A percentile compares a stretch with the other conserved stretches of the same genome.
Conservation (phyloP, 257 asterid genomes). For the Lycium barbarum region DNA sequence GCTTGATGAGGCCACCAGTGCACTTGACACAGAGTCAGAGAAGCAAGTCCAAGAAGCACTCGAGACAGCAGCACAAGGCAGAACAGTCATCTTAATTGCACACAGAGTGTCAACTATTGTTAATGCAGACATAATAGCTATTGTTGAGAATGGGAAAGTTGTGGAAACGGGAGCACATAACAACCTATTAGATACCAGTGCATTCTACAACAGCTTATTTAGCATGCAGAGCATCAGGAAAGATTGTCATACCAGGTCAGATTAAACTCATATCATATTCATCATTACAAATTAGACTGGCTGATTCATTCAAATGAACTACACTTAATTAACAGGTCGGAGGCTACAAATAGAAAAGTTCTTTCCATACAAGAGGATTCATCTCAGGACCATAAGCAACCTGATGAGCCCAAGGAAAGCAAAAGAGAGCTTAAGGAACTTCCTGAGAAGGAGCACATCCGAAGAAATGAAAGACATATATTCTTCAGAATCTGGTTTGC, state of each 20-base stretch:
- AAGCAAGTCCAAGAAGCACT: conserved; percentile 84
- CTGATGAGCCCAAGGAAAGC: conserved; percentile 42
- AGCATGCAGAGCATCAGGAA: conserved; percentile 69
- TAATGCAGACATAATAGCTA: conserved; percentile 72
- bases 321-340: conserved; percentile 43
- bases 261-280: conserved; percentile 17
- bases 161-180: conserved; percentile 67
- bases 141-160: conserved; percentile 71
- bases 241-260: conserved; percentile 58
- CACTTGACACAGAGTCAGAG: conserved; percentile 90
- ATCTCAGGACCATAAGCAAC: conserved; percentile 45
- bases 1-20: conserved; percentile 93
- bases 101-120: conserved; percentile 83
- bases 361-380: conserved; percentile 44
- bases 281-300: conserved; percentile 30
- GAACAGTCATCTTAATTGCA: conserved; percentile 82
- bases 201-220: conserved; percentile 63
- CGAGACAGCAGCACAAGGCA: conserved; percentile 75
- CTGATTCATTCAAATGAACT: conserved; percentile 26
- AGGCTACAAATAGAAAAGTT: conserved; percentile 42
- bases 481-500: conserved; percentile 82
- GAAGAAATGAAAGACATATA: conserved; percentile 43
- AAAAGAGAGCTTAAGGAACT: conserved; percentile 40
- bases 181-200: conserved; percentile 48
- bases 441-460: conserved; percentile 44